phyloP scores from a whole-genome alignment of 352 stramenopile species.

The Phytophthora tentaculata region DNA sequence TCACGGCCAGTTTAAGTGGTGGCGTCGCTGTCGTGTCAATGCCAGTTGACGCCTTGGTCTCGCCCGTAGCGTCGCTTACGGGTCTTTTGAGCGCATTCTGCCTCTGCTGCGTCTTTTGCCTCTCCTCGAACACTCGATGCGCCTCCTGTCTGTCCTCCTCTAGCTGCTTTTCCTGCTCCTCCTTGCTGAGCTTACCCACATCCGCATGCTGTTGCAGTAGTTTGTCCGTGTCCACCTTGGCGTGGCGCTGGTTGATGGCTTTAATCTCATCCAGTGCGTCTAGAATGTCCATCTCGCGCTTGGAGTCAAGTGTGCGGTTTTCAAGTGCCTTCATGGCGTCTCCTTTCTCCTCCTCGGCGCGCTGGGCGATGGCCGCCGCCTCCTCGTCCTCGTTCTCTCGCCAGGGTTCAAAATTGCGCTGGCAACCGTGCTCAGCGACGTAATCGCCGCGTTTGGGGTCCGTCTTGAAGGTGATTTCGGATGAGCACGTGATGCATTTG shows the following conservation, averaged over 20 bases:
- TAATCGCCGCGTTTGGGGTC: slow-evolving; percentile 99
- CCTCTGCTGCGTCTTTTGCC: slow-evolving; percentile 41
- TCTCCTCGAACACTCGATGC: slow-evolving; percentile 59
- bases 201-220: slow-evolving; percentile 67
- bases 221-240: slow-evolving; percentile 89
- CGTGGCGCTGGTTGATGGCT: slow-evolving; percentile 96
- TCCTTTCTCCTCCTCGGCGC: slow-evolving; percentile 93
- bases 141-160: slow-evolving; percentile 58
- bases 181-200: slow-evolving; percentile 37
- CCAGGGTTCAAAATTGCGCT: slow-evolving; percentile 98
- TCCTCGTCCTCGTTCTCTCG: slow-evolving; percentile 88
- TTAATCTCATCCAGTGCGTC: slow-evolving; percentile 99
- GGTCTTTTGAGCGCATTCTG: slow-evolving; percentile 32
- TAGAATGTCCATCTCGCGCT: slow-evolving; percentile 99
- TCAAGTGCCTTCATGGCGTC: slow-evolving; percentile 98
- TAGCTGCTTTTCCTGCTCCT: slow-evolving; percentile 54
- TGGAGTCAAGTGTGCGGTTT: slow-evolving; percentile 98
- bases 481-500: slow-evolving; percentile 95
- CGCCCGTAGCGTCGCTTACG: slow-evolving; percentile 25
- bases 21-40: slow-evolving; percentile 14
- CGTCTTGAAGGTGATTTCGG: slow-evolving; percentile 98
- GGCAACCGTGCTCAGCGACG: slow-evolving; percentile 96
- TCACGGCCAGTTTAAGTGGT: slow-evolving; percentile 43
- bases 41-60: neutral
- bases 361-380: slow-evolving; percentile 69